These are phyloP conservation scores for Fusarium cyanostomum DNA, from an alignment of 2,329 filamentous ascomycete species.

Conservation along the genomic window DNA sequence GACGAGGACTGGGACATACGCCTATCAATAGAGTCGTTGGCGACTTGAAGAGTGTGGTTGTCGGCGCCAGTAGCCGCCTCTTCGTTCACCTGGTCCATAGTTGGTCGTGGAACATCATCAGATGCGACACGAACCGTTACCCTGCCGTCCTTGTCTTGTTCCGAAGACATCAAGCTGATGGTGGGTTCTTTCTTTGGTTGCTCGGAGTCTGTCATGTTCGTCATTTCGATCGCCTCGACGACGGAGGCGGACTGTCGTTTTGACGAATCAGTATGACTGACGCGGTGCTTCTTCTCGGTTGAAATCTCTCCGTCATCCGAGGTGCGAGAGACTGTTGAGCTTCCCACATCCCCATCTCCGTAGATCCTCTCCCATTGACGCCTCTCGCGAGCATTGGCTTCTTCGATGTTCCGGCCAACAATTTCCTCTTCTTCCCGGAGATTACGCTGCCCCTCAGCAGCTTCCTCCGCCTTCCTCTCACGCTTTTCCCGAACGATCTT, in stretches of 20 bases:
- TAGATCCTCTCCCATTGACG: constrained; percentile 82
- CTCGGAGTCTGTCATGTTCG: constrained; percentile 54
- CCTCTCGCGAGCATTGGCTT: constrained; percentile 68
- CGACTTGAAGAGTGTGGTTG: constrained; percentile 23
- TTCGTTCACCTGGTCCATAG: constrained; percentile 37
- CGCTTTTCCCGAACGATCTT: constrained; percentile 75
- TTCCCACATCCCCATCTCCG: constrained; percentile 63
- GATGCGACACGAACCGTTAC: constrained; percentile 64
- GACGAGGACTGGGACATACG: constrained; percentile 36
- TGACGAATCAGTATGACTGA: constrained; percentile 49
- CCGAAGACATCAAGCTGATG: constrained; percentile 53
- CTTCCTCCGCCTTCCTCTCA: constrained; percentile 60
- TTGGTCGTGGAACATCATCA: constrained; percentile 55
- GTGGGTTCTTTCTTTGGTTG: constrained; percentile 39
- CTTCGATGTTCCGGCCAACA: constrained; percentile 73
- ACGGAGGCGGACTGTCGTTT: constrained; percentile 49
- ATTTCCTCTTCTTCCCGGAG: constrained; percentile 74
- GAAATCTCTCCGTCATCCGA: constrained; percentile 62
- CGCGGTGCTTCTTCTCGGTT: constrained; percentile 55
- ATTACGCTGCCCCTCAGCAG: constrained; percentile 61
- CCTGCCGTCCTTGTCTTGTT: constrained; percentile 54
- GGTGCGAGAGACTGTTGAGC: constrained; percentile 52
- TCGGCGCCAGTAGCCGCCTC: constrained; percentile 33
- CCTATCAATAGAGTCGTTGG: constrained; percentile 19
- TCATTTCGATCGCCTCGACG: constrained; percentile 64